Conservation (phyloP, 352 stramenopile species). For the Globisporangium sylvaticum region DNA sequence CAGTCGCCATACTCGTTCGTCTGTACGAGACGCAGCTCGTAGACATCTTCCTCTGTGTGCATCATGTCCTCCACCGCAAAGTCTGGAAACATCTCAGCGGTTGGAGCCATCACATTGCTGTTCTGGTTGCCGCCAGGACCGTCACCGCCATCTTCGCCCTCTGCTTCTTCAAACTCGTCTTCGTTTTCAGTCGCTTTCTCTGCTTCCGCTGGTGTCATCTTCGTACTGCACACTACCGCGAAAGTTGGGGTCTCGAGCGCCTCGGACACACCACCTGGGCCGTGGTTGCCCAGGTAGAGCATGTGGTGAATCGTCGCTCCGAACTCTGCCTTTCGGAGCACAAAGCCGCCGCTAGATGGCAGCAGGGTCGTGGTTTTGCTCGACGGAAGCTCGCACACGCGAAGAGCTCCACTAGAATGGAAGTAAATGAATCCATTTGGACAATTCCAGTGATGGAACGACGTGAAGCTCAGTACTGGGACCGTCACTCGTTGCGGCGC, state of each 20-base stretch:
- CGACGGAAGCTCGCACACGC: slow-evolving; percentile 78
- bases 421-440: slow-evolving; percentile 88
- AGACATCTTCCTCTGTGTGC: slow-evolving; percentile 75
- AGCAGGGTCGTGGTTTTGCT: slow-evolving; percentile 71
- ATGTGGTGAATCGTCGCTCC: slow-evolving; percentile 75
- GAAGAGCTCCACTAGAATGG: slow-evolving; percentile 71
- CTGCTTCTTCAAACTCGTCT: slow-evolving; percentile 47
- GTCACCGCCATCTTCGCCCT: slow-evolving; percentile 42
- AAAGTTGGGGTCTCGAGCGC: slow-evolving; percentile 76
- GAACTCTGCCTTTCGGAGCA: slow-evolving; percentile 79
- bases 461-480: slow-evolving; percentile 82
- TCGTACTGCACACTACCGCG: slow-evolving; percentile 68
- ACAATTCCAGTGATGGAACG: slow-evolving; percentile 88
- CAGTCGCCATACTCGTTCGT: slow-evolving; percentile 81
- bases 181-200: slow-evolving; percentile 61
- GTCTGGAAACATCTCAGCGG: slow-evolving; percentile 75
- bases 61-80: slow-evolving; percentile 59
- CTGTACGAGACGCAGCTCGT: slow-evolving; percentile 78
- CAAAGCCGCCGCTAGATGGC: slow-evolving; percentile 64
- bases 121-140: slow-evolving; percentile 26
- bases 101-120: slow-evolving; percentile 73
- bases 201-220: slow-evolving; percentile 47
- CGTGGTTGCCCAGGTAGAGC: slow-evolving; percentile 71
- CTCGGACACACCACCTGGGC: slow-evolving; percentile 72
- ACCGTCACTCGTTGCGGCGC: slow-evolving; percentile 49